Evolutionary conservation across 2,329 filamentous ascomycete genomes (phyloP), one percentile per base, ranked within the genome.

Genomic region (Bisporella sp.): DNA sequence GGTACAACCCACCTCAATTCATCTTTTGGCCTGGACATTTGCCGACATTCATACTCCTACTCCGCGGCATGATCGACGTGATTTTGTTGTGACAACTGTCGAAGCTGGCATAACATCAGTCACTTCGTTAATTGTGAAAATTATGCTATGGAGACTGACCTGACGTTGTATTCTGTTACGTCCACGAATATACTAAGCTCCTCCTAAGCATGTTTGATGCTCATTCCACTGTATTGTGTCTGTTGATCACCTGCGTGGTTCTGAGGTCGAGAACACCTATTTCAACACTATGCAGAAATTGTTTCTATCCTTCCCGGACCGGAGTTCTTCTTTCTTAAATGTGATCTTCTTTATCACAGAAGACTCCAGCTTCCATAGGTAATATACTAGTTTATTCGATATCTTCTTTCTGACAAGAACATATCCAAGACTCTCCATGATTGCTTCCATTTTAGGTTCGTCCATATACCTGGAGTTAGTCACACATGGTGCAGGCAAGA

Each of bases 381-480:
- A 91, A 67, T 96, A 97, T 28, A 89, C 82, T 46, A 99, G 73
- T 68, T 96, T 95, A 42, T 84, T 77, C 1, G 88, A 93, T 57
- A 82, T 73, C 69, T 95, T 96, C 57, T 74, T 78, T 59, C 80
- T 73, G 7, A 77, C 66, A 60, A 83, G 69, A 9, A 67, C 68
- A 65, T 91, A 97, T 1, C 92, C 91, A 37, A 99, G 68, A 45
- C 77, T 79, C 3, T 67, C 66, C 88, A 97, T 89, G 53, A 99
- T 88, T 4, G 76, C 74, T 6, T 77, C 68, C 28, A 99, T 69
- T 47, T 80, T 77, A 13, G 73, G 66, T 55, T 91, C 82, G 49
- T 89, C 84, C 64, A 96, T 79, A 65, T 99, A 99, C 46, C 93
- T 81, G 12, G 91, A 96, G 65, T 99, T 99, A 28, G 79, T 77